A percentile compares a stretch with the other conserved stretches of the same genome.
Evolutionary conservation across 1,284 basidiomycete genomes (phyloP).

Genomic region (Trichosporon faecale): DNA sequence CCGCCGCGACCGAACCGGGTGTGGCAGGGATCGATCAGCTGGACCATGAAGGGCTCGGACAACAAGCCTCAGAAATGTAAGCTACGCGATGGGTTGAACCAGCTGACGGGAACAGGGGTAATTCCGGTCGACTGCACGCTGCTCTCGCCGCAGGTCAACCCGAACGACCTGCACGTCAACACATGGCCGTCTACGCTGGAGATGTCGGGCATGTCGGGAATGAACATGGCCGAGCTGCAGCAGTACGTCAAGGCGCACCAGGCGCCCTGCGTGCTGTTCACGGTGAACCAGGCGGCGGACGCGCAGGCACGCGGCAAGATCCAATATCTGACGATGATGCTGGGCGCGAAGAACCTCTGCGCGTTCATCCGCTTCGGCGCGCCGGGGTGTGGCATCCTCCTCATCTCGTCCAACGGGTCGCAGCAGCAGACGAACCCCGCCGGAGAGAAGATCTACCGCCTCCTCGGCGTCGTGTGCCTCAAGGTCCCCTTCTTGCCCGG

Average conservation of each 20-base stretch:
- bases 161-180: slow-evolving; percentile 16
- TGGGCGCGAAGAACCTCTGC: slow-evolving; percentile 23
- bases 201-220: slow-evolving; percentile 21
- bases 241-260: slow-evolving; percentile 23
- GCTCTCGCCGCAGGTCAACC: slow-evolving; percentile 15
- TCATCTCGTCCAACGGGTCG: slow-evolving; percentile 21
- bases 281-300: slow-evolving; percentile 13
- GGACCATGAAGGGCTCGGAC: slow-evolving; percentile 18
- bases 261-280: slow-evolving; percentile 26
- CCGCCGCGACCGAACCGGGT: slow-evolving; percentile 13
- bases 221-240: slow-evolving; percentile 26
- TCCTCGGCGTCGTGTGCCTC: slow-evolving; percentile 31
- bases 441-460: slow-evolving; percentile 17
- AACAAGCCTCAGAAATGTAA: slow-evolving; percentile 18
- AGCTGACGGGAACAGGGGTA: slow-evolving; percentile 16
- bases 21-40: slow-evolving; percentile 25
- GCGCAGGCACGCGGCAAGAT: slow-evolving; percentile 19
- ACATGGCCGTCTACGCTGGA: slow-evolving; percentile 26
- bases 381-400: slow-evolving; percentile 27
- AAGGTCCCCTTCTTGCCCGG: slow-evolving; percentile 14
- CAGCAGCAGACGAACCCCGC: slow-evolving; percentile 12
- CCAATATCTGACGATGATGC: slow-evolving; percentile 19
- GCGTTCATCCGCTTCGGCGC: slow-evolving; percentile 27
- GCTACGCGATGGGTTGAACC: not conserved
- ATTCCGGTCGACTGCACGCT: slow-evolving; percentile 24